Evolutionary conservation across 768 basidiomycete genomes (phyloP).

Genomic region (Suillus plorans): DNA sequence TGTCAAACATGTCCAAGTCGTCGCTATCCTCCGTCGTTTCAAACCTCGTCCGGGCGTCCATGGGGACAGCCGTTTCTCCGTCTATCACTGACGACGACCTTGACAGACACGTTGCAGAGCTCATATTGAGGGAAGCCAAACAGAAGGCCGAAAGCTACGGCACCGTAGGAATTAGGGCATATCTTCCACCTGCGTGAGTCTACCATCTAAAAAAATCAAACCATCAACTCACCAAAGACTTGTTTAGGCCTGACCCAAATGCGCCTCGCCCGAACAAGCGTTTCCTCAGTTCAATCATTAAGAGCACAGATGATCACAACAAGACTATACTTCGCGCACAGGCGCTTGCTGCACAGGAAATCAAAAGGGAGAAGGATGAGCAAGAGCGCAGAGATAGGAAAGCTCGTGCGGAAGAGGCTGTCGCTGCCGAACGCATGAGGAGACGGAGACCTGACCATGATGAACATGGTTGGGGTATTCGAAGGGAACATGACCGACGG

Average conservation of each 20-base stretch:
- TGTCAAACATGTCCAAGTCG: slow-evolving; percentile 39
- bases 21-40: slow-evolving; percentile 86
- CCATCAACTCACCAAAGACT: neutral
- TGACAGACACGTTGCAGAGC: slow-evolving; percentile 87
- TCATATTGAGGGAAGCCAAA: slow-evolving; percentile 91
- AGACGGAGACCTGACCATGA: slow-evolving; percentile 30
- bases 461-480: slow-evolving; percentile 32
- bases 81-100: slow-evolving; percentile 79
- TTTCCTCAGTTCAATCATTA: slow-evolving; percentile 82
- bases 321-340: slow-evolving; percentile 76
- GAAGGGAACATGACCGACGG: slow-evolving; percentile 45
- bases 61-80: slow-evolving; percentile 62
- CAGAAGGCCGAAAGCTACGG: slow-evolving; percentile 82
- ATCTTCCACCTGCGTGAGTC: slow-evolving; percentile 57
- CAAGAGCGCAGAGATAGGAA: slow-evolving; percentile 60
- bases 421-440: slow-evolving; percentile 57
- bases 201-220: slow-evolving; percentile 9
- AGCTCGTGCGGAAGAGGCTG: slow-evolving; percentile 75
- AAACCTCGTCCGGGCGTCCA: slow-evolving; percentile 72
- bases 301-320: slow-evolving; percentile 95
- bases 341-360: slow-evolving; percentile 68
- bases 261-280: slow-evolving; percentile 82
- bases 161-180: slow-evolving; percentile 77
- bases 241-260: slow-evolving; percentile 60
- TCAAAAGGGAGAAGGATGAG: slow-evolving; percentile 68